Percentiles rank a stretch among this genome's conserved stretches.
Conservation (phyloP, 2,329 filamentous ascomycete species). For the Aspergillus awamori region DNA sequence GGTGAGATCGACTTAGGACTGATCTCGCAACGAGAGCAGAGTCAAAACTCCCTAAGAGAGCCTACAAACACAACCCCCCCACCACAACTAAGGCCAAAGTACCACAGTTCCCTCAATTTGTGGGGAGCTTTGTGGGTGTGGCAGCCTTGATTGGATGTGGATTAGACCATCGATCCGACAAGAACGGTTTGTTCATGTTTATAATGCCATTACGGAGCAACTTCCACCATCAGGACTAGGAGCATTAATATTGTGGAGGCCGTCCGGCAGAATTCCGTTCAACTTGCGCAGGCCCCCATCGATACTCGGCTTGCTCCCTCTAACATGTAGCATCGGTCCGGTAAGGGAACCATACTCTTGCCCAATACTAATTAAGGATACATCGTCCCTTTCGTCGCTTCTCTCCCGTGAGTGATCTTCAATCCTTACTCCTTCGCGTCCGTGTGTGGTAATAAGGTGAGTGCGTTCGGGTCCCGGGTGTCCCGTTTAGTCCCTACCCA, state of each 20-base stretch:
- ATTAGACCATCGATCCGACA: neutral
- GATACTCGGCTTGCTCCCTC: neutral
- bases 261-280: neutral
- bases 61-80: too few relatives aligned
- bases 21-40: too few relatives aligned
- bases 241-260: neutral
- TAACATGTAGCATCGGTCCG: neutral
- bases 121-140: constrained; percentile 1
- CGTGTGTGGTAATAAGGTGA: neutral
- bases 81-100: too few relatives aligned
- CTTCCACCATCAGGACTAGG: neutral
- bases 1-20: too few relatives aligned
- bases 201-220: neutral
- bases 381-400: neutral
- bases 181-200: neutral
- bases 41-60: too few relatives aligned
- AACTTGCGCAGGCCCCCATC: neutral
- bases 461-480: neutral
- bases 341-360: neutral
- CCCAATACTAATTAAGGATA: neutral
- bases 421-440: neutral
- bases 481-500: neutral
- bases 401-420: neutral
- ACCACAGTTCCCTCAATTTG: neutral
- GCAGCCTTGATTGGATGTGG: neutral